Base-by-base conservation (phyloP, 1,284 basidiomycete species). In the Sanguinoderma infundibulare region DNA sequence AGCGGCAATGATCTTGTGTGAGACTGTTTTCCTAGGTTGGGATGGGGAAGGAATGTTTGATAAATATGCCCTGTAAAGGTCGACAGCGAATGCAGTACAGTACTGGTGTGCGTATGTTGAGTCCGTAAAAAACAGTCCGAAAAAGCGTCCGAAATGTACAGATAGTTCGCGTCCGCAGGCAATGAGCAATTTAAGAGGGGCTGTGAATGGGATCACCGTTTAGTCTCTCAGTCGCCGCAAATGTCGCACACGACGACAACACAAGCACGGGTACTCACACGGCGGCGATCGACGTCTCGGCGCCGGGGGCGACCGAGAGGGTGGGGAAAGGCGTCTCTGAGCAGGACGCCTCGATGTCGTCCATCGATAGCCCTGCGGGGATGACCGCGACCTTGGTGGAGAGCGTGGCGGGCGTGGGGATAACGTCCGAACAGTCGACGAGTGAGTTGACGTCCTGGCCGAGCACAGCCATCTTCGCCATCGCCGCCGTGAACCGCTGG, bases 341-440 rank as follows among this genome's bases (percentile, higher is more conserved):
- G 61, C 73, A 75, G 62, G 73, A 69, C 34, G 63, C 67, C 59
- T 76, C 61, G 34, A 77, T 60, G 51, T 76, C 74, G 7, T 53
- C 61, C 42, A 67, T 12, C 44, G 38, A 67, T 67, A 59, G 73
- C 67, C 74, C 74, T 14, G 75, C 74, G 9, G 75, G 76, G 44
- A 77, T 67, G 24, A 58, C 63, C 10, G 66, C 61, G 7, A 60
- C 55, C 34, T 59, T 68, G 35, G 50, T 44, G 24, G 60, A 59
- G 24, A 69, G 58, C 17, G 67, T 34, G 32, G 61, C 60, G 1
- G 76, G 73, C 9, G 64, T 57, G 4, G 75, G 77, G 58, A 77
- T 76, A 38, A 77, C 71, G 15, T 78, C 77, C 36, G 74, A 74
- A 67, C 76, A 78, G 67, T 78, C 76, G 28, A 69, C 65, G 65